Base-by-base conservation (phyloP, 306 rosid genomes). In the Oxytropis ochrocephala region DNA sequence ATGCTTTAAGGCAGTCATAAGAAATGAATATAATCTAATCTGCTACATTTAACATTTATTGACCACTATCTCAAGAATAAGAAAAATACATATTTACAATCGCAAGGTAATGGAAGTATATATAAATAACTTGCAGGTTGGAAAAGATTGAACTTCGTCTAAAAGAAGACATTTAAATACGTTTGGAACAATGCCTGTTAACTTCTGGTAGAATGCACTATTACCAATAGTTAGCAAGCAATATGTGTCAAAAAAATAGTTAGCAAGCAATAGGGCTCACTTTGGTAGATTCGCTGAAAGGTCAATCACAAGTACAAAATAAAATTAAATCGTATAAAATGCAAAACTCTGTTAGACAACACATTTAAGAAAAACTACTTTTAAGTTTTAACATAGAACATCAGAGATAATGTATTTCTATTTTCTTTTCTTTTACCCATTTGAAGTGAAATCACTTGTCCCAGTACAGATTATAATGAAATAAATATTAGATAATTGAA, bases 1-100 rank as follows among this genome's bases (percentile, higher is more conserved):
- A 44, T 19, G 70, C 17, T 57, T 64, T 24, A 78, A 64, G 67
- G 17, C 12, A 66, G 66, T 54, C 41, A 53, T 70, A 49, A 30
- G 47, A 44, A 27, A 47, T 17, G 19, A 43, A 52, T 12, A 72
- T 65, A 30, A 30, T n/a, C 53, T 50, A 54, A 68, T 72, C 12
- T 36, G 56, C 38, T 14, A 32, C 19, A 51, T 33, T 11, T 52
- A 66, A 47, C 30, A 67, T 14, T 48, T 7, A 30, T 29, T 19
- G 68, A 73, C 24, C 42, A 46, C 29, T 43, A 27, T 53, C 47
- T 52, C 42, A 67, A 30, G 18, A 32, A 59, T 30, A 65, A 41
- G 61, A 53, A 51, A 60, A 59, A 56, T 17, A 73, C 5, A 13
- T 41, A 49, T 24, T 53, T 21, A 42, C 54, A 43, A 52, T 53